These are phyloP conservation scores for Aspergillus puulaauensis DNA, from an alignment of 2,329 filamentous ascomycete species.

Conservation along the genomic window DNA sequence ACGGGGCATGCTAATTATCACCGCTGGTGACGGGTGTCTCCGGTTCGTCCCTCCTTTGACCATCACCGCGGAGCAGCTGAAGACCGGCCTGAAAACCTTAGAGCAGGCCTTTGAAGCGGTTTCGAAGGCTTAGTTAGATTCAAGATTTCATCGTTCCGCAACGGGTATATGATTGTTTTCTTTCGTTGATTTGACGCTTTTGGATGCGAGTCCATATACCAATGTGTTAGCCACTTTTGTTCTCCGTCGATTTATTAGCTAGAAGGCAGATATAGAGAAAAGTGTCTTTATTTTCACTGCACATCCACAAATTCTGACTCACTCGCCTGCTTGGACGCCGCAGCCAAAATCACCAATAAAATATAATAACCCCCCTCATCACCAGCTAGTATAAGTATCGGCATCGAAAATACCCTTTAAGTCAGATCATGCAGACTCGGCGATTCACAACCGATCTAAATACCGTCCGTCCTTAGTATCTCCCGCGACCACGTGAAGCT, in stretches of 20 bases:
- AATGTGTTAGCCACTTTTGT: conserved; percentile 5
- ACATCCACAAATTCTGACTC: too few species aligned
- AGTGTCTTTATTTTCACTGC: background rate
- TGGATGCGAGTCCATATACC: conserved; percentile 9
- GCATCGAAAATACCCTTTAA: too few species aligned
- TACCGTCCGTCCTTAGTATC: too few species aligned
- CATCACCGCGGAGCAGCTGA: conserved; percentile 78
- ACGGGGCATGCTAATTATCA: conserved; percentile 84
- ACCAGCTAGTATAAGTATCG: too few species aligned
- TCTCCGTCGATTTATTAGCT: conserved; percentile 9
- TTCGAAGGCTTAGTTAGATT: conserved; percentile 29
- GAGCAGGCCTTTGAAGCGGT: conserved; percentile 64
- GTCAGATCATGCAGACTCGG: too few species aligned
- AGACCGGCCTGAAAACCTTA: conserved; percentile 72
- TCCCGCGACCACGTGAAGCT: too few species aligned
- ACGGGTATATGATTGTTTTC: background rate
- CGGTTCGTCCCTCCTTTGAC: conserved; percentile 86
- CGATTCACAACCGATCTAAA: too few species aligned
- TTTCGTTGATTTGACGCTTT: background rate
- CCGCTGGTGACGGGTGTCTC: conserved; percentile 86
- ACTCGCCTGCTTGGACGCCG: too few species aligned
- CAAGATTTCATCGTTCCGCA: background rate
- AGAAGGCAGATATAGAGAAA: conserved; percentile 14
- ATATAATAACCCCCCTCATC: too few species aligned
- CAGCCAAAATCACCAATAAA: too few species aligned